phyloP scores from a whole-genome alignment of 1,139 yeast species.

The Pichia sp. region DNA sequence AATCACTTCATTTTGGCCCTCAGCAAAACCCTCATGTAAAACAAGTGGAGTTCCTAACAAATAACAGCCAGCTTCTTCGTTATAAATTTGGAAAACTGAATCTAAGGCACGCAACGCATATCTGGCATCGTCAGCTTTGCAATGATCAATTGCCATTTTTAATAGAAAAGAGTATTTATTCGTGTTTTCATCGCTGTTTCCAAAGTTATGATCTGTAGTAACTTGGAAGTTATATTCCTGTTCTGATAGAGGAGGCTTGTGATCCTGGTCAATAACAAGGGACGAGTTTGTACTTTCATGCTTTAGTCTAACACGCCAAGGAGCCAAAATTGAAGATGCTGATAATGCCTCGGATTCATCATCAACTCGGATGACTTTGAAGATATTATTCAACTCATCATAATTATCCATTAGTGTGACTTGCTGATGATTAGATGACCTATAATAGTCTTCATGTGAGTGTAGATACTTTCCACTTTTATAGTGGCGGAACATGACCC shows the following conservation, averaged over 20 bases:
- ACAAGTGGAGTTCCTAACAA: conserved; percentile 57
- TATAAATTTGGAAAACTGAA: conserved; percentile 54
- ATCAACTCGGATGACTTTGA: conserved; percentile 51
- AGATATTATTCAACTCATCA: conserved; percentile 53
- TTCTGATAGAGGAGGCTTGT: conserved; percentile 72
- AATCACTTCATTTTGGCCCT: conserved; percentile 67
- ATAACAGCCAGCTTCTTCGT: conserved; percentile 56
- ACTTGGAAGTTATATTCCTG: conserved; percentile 78
- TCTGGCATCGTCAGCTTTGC: conserved; percentile 33
- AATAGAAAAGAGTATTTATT: conserved; percentile 51
- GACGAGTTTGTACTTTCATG: conserved; percentile 60
- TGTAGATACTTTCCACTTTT: conserved; percentile 62
- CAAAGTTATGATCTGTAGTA: conserved; percentile 50
- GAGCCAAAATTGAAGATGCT: conserved; percentile 42
- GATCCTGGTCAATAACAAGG: conserved; percentile 49
- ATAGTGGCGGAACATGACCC: conserved; percentile 62
- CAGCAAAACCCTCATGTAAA: conserved; percentile 64
- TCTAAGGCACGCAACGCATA: conserved; percentile 45
- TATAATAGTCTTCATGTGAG: conserved; percentile 54
- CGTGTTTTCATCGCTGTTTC: conserved; percentile 47
- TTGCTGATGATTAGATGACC: conserved; percentile 56
- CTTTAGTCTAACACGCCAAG: conserved; percentile 52
- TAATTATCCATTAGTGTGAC: conserved; percentile 56
- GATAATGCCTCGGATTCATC: conserved; percentile 14
- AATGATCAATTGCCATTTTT: conserved; percentile 34